phyloP scores from a whole-genome alignment of 768 basidiomycete species.

The Boletus fagicola region DNA sequence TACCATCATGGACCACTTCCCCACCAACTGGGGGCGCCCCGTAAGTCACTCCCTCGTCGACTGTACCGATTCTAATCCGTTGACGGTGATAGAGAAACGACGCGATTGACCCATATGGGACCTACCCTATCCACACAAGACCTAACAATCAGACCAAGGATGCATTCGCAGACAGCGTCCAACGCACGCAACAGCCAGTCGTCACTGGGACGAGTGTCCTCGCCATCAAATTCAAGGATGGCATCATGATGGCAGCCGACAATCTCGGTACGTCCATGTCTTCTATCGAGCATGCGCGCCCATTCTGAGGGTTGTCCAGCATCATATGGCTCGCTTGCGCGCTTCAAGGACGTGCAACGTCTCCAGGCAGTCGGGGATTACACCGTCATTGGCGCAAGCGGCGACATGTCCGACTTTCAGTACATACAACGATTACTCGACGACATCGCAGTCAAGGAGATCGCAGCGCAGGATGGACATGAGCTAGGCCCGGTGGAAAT shows the following conservation, averaged over 20 bases:
- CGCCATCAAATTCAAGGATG: conserved; percentile 92
- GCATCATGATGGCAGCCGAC: conserved; percentile 98
- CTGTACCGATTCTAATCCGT: neutral
- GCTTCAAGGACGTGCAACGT: conserved; percentile 92
- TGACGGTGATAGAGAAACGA: conserved; percentile 61
- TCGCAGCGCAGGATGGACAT: conserved; percentile 80
- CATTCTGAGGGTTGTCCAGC: conserved; percentile 43
- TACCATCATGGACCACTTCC: conserved; percentile 75
- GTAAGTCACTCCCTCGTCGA: conserved; percentile 39
- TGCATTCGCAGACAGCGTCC: conserved; percentile 61
- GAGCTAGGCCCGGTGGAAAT: conserved; percentile 83
- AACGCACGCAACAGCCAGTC: conserved; percentile 89
- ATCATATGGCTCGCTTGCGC: conserved; percentile 95
- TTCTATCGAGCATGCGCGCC: neutral
- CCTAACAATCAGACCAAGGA: conserved; percentile 50
- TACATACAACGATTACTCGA: conserved; percentile 82
- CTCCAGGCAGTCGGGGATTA: conserved; percentile 79
- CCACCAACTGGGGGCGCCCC: conserved; percentile 80
- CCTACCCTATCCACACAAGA: conserved; percentile 70
- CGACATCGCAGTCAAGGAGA: conserved; percentile 73
- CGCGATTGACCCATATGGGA: conserved; percentile 68
- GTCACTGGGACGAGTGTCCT: conserved; percentile 97
- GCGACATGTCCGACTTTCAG: conserved; percentile 98
- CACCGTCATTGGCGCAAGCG: conserved; percentile 88
- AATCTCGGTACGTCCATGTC: conserved; percentile 69